Evolutionary conservation across 208 protist genomes (phyloP).

Genomic region (Wallacemonas rigidus): DNA sequence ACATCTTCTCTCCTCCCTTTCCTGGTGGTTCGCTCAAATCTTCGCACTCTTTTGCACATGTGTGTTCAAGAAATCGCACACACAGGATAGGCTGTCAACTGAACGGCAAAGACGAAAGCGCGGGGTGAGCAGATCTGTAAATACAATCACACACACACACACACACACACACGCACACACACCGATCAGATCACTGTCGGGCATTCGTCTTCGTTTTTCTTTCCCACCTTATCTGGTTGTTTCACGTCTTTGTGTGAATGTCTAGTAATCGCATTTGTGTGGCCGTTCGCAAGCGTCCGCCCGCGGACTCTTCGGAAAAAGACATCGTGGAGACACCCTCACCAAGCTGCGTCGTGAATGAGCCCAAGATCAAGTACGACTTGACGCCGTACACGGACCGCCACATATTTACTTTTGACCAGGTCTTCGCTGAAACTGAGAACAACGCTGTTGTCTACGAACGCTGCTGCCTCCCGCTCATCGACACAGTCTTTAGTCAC

Average conservation of each 20-base stretch:
- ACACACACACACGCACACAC: background rate
- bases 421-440: constrained; percentile 91
- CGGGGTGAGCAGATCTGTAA: background rate
- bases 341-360: constrained; percentile 81
- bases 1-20: background rate
- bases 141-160: background rate
- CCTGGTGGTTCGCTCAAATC: too few relatives aligned
- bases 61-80: background rate
- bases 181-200: background rate
- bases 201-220: constrained; percentile 2
- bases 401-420: constrained; percentile 96
- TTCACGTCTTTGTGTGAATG: constrained; percentile 27
- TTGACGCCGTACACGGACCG: constrained; percentile 95
- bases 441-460: constrained; percentile 94
- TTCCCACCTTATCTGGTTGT: constrained; percentile 15
- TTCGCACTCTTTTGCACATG: too few relatives aligned
- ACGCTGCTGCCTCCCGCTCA: constrained; percentile 91
- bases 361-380: constrained; percentile 96
- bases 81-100: background rate
- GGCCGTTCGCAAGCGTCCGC: constrained; percentile 90
- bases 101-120: background rate
- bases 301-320: constrained; percentile 56
- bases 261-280: constrained; percentile 87
- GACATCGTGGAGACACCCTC: constrained; percentile 87
- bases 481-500: constrained; percentile 95